Conservation (phyloP, 352 stramenopile genomes). For the Globisporangium cystogenes region DNA sequence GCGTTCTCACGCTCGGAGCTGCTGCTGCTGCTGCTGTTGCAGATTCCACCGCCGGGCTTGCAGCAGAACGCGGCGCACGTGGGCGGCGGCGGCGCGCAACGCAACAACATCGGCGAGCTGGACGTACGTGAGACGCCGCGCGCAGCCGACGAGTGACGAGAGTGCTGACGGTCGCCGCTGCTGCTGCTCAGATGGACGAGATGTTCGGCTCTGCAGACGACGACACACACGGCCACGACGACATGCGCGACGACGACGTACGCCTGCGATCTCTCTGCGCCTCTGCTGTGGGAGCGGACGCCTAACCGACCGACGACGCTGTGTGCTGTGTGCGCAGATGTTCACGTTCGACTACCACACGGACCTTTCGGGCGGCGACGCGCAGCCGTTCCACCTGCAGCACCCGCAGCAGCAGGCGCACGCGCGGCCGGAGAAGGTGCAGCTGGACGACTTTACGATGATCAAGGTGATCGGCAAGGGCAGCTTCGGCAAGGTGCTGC, state of each 20-base stretch:
- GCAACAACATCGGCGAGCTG: conserved; percentile 73
- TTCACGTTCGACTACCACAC: conserved; percentile 74
- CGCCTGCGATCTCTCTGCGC: conserved; percentile 3
- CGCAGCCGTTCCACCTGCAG: conserved; percentile 15
- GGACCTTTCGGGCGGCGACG: conserved; percentile 28
- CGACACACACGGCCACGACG: conserved; percentile 51
- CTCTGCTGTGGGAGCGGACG: neutral
- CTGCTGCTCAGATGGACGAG: conserved; percentile 21
- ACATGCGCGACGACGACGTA: conserved; percentile 21
- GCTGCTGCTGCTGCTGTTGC: conserved; percentile 4
- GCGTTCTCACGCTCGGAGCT: neutral
- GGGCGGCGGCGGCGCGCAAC: conserved; percentile 1
- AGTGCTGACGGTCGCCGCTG: neutral
- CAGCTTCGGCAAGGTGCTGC: conserved; percentile 95
- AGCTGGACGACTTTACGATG: conserved; percentile 93
- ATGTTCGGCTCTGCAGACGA: conserved; percentile 75
- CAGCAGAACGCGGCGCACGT: conserved; percentile 22
- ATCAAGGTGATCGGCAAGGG: conserved; percentile 97
- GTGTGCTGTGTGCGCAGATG: conserved; percentile 29
- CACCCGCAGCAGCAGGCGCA: conserved; percentile 28
- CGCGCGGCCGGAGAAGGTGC: conserved; percentile 71
- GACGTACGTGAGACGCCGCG: conserved; percentile 62
- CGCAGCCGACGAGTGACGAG: too few relatives aligned
- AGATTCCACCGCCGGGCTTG: conserved; percentile 42
- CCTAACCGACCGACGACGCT: neutral